Conservation (phyloP, 805 yeast genomes). For the Diddensiella caesifluorescens region DNA sequence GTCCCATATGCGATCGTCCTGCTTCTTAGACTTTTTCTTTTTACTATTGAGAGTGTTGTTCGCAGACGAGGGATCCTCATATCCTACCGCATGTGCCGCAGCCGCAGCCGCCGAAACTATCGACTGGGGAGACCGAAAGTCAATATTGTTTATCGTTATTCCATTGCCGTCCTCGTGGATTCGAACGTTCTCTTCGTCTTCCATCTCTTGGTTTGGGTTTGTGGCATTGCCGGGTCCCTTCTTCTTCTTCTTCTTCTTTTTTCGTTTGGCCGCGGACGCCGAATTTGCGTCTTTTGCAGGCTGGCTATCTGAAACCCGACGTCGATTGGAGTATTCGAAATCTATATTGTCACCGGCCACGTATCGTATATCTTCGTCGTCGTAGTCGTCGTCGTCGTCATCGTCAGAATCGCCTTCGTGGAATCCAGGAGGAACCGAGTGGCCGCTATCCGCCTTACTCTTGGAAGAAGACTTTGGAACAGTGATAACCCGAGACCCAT, state of each 20-base stretch:
- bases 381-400: slow-evolving; percentile 14
- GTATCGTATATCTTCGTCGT: slow-evolving; percentile 17
- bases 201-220: slow-evolving; percentile 18
- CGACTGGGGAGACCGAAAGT: slow-evolving; percentile 26
- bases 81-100: slow-evolving; percentile 14
- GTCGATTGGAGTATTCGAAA: slow-evolving; percentile 28
- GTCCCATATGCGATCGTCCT: slow-evolving; percentile 37
- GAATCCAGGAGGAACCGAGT: slow-evolving; percentile 1
- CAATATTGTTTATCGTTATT: slow-evolving; percentile 59
- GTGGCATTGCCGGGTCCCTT: slow-evolving; percentile 29
- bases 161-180: slow-evolving; percentile 59
- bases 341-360: slow-evolving; percentile 31
- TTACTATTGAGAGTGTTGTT: not conserved
- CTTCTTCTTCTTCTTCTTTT: slow-evolving; percentile 31
- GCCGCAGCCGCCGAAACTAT: slow-evolving; percentile 23
- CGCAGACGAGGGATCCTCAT: not conserved
- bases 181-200: slow-evolving; percentile 50
- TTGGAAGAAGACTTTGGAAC: slow-evolving; percentile 13
- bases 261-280: not conserved
- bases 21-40: slow-evolving; percentile 9
- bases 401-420: not conserved
- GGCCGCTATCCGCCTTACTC: not conserved
- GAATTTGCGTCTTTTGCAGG: not conserved
- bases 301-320: not conserved
- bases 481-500: slow-evolving; percentile 22